Percentiles rank a stretch among this genome's conserved stretches.
Conservation (phyloP, 257 asterid species). For the Ajuga chamaepitys region DNA sequence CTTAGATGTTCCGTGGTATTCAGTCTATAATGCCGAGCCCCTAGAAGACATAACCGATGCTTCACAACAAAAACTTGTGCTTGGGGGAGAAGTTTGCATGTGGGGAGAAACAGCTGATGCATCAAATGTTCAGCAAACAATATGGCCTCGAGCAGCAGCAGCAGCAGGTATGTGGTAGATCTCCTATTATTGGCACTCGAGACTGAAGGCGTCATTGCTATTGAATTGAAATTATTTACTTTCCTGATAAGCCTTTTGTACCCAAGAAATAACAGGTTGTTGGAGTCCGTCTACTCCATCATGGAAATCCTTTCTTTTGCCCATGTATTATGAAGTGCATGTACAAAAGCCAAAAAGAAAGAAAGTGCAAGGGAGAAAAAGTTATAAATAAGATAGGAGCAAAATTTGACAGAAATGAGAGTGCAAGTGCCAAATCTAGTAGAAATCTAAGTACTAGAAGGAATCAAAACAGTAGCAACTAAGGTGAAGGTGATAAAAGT, state of each 20-base stretch:
- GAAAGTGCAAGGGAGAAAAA: no score
- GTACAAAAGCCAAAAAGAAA: no score
- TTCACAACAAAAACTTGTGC: slow-evolving; percentile 61
- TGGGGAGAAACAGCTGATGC: slow-evolving; percentile 92
- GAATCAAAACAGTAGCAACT: no score
- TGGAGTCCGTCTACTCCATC: no score
- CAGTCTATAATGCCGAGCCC: slow-evolving; percentile 69
- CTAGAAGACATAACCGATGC: slow-evolving; percentile 58
- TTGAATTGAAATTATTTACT: neutral
- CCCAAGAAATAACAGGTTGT: no score
- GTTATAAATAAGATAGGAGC: no score
- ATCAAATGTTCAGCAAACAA: slow-evolving; percentile 75
- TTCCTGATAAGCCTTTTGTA: neutral
- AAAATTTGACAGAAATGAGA: no score
- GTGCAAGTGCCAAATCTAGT: no score
- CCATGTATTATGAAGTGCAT: no score
- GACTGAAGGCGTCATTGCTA: neutral
- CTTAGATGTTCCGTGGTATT: slow-evolving; percentile 82
- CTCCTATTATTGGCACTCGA: neutral
- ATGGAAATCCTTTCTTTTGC: no score
- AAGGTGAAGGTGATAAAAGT: no score
- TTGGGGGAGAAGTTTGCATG: slow-evolving; percentile 97
- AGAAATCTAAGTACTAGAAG: no score
- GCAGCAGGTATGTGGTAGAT: slow-evolving; percentile 60
- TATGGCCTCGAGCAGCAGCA: slow-evolving; percentile 99